Conservation (phyloP, 1,284 basidiomycete genomes). For the Pseudozyma thailandica region DNA sequence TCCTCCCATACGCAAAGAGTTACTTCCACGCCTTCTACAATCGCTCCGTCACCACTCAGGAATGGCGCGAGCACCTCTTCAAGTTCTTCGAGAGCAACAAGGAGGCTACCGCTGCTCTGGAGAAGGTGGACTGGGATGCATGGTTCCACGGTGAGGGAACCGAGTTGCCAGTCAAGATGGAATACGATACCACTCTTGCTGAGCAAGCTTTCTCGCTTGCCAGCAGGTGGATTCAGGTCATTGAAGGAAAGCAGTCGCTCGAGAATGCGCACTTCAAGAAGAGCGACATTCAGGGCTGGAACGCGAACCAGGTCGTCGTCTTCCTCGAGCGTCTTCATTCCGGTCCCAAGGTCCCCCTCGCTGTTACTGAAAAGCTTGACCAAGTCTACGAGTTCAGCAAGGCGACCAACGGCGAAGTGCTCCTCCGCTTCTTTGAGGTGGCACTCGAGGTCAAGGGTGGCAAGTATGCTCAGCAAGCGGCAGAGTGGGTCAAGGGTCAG, state of each 20-base stretch:
- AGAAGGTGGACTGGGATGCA: conserved; percentile 77
- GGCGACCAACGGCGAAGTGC: conserved; percentile 70
- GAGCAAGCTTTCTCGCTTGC: conserved; percentile 76
- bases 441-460: conserved; percentile 69
- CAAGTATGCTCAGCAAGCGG: conserved; percentile 70
- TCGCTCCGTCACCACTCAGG: conserved; percentile 83
- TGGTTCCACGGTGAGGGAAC: conserved; percentile 87
- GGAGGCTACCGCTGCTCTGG: conserved; percentile 72
- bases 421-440: conserved; percentile 71
- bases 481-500: conserved; percentile 71
- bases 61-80: conserved; percentile 88
- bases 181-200: conserved; percentile 85
- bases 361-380: conserved; percentile 68
- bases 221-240: conserved; percentile 75
- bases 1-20: conserved; percentile 73
- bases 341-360: conserved; percentile 63
- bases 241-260: conserved; percentile 20
- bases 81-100: conserved; percentile 75
- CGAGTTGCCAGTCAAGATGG: conserved; percentile 80
- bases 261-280: conserved; percentile 39
- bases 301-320: conserved; percentile 69
- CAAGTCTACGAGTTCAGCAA: conserved; percentile 69
- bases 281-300: conserved; percentile 61
- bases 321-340: conserved; percentile 71
- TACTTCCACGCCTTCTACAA: conserved; percentile 76